Evolutionary conservation across 129 eudicot genomes (phyloP).

Genomic region (Silybum marianum): DNA sequence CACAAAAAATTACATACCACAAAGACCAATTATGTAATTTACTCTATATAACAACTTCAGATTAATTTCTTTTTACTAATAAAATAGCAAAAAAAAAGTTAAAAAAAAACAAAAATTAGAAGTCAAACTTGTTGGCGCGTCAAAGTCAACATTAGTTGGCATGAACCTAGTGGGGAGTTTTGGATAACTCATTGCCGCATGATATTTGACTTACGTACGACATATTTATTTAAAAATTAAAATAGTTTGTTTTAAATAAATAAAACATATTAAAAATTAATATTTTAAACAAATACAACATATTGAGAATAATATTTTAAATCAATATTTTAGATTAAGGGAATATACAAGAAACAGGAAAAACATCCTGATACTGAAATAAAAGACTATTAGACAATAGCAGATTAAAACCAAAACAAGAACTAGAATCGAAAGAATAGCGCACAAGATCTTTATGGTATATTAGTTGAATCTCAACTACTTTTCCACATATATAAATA

Average conservation of each 20-base stretch:
- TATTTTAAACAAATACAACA: too few relatives aligned
- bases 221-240: too few relatives aligned
- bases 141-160: constrained; percentile 27
- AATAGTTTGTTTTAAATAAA: background rate
- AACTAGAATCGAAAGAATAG: too few relatives aligned
- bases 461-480: background rate
- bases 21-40: too few relatives aligned
- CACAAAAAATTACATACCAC: too few relatives aligned
- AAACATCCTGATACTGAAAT: too few relatives aligned
- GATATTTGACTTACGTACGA: background rate
- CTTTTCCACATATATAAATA: background rate
- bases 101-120: background rate
- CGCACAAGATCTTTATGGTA: background rate
- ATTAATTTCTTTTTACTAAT: background rate
- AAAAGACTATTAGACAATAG: too few relatives aligned
- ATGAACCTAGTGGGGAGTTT: background rate
- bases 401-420: too few relatives aligned
- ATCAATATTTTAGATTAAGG: too few relatives aligned
- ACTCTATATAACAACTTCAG: too few relatives aligned
- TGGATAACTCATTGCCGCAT: background rate
- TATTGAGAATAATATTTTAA: too few relatives aligned
- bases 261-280: background rate
- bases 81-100: background rate
- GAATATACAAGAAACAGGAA: too few relatives aligned
- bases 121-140: constrained; percentile 17